phyloP scores from a whole-genome alignment of 345 rosid genomes.

The Salix suchowensis region DNA sequence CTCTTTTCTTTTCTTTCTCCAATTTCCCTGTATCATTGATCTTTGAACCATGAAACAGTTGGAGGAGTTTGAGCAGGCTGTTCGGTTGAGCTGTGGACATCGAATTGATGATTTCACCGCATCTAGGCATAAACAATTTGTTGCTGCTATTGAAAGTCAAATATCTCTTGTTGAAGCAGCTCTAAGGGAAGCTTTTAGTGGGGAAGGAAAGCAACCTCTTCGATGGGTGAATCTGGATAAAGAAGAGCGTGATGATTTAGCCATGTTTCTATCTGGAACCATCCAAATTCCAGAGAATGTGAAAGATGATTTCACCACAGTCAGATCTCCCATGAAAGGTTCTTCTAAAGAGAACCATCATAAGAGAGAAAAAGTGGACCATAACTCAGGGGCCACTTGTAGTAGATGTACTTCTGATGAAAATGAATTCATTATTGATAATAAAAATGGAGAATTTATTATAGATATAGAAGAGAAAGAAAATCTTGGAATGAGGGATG shows the following conservation, averaged over 20 bases:
- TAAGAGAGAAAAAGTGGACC: constrained; percentile 27
- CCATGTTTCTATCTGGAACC: constrained; percentile 69
- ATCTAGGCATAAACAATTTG: constrained; percentile 68
- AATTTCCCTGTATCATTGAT: not conserved
- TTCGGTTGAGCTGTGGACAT: constrained; percentile 54
- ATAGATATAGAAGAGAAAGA: constrained; percentile 39
- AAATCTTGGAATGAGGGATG: constrained; percentile 34
- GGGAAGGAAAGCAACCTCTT: constrained; percentile 64
- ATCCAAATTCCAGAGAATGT: constrained; percentile 26
- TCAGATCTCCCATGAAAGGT: constrained; percentile 21
- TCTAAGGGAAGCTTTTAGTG: constrained; percentile 42
- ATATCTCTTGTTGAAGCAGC: constrained; percentile 54
- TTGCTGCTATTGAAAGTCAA: constrained; percentile 63
- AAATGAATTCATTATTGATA: constrained; percentile 19
- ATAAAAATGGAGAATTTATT: constrained; percentile 28
- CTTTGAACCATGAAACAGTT: constrained; percentile 42
- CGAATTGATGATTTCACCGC: constrained; percentile 43
- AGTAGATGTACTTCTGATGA: constrained; percentile 26
- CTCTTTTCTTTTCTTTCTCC: not conserved
- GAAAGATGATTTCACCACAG: constrained; percentile 30
- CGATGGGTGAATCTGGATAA: constrained; percentile 69
- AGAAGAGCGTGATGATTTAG: constrained; percentile 82
- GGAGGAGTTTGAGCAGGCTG: constrained; percentile 85
- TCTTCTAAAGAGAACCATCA: constrained; percentile 24
- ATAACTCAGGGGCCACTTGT: constrained; percentile 25